Evolutionary conservation across 2,329 filamentous ascomycete genomes (phyloP).

Genomic region (Talaromyces sp.): DNA sequence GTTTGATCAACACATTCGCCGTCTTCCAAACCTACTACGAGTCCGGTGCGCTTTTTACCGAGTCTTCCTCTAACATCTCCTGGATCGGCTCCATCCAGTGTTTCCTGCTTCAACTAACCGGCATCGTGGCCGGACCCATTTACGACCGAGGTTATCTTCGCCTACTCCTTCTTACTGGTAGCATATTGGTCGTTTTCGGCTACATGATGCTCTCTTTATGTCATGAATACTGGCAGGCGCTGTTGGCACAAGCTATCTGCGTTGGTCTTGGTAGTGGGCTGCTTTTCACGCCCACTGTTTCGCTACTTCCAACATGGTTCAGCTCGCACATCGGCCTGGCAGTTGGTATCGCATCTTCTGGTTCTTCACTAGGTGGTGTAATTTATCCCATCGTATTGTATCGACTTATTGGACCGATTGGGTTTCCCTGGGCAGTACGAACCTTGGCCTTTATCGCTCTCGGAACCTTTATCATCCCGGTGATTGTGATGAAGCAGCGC

Average conservation of each 20-base stretch:
- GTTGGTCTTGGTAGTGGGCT: slow-evolving; percentile 54
- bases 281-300: slow-evolving; percentile 60
- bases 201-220: slow-evolving; percentile 13
- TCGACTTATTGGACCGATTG: slow-evolving; percentile 40
- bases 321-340: slow-evolving; percentile 51
- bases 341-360: slow-evolving; percentile 56
- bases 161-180: slow-evolving; percentile 38
- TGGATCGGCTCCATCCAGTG: slow-evolving; percentile 47
- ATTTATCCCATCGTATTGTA: slow-evolving; percentile 50
- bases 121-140: slow-evolving; percentile 44
- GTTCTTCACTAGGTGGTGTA: slow-evolving; percentile 52
- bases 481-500: slow-evolving; percentile 39
- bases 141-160: slow-evolving; percentile 43
- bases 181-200: slow-evolving; percentile 29
- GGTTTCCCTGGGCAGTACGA: slow-evolving; percentile 57
- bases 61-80: slow-evolving; percentile 40
- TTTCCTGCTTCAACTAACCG: slow-evolving; percentile 45
- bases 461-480: slow-evolving; percentile 33
- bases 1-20: slow-evolving; percentile 43
- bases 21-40: slow-evolving; percentile 48
- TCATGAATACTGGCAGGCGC: slow-evolving; percentile 35
- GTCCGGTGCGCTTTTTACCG: slow-evolving; percentile 25
- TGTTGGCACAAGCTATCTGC: slow-evolving; percentile 48
- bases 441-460: slow-evolving; percentile 60
- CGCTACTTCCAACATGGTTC: slow-evolving; percentile 64